A percentile compares a stretch with the other conserved stretches of the same genome.
phyloP scores from a whole-genome alignment of 1,284 basidiomycete species.

The Vanrija pseudolonga region DNA sequence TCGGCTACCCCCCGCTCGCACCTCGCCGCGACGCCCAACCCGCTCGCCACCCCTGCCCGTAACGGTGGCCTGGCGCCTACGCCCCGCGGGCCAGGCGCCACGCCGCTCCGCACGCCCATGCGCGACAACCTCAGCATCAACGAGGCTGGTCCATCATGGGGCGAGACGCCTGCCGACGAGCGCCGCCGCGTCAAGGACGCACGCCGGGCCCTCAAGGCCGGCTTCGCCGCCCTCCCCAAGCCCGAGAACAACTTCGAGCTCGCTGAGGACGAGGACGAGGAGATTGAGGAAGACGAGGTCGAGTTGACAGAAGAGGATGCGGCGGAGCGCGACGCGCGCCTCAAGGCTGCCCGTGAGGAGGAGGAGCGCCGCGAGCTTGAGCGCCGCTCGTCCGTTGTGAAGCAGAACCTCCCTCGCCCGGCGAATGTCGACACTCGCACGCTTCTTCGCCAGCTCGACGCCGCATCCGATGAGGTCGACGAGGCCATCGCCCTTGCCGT shows the following conservation, averaged over 20 bases:
- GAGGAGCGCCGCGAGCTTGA: constrained; percentile 74
- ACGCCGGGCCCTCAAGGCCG: constrained; percentile 70
- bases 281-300: constrained; percentile 49
- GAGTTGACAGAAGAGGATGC: constrained; percentile 74
- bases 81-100: constrained; percentile 60
- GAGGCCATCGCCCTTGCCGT: constrained; percentile 56
- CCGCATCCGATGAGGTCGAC: constrained; percentile 54
- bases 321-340: constrained; percentile 79
- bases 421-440: constrained; percentile 69
- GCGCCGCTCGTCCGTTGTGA: constrained; percentile 75
- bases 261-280: constrained; percentile 74
- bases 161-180: constrained; percentile 71
- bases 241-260: constrained; percentile 99
- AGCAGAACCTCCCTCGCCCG: constrained; percentile 80
- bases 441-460: constrained; percentile 52
- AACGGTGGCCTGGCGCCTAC: constrained; percentile 58
- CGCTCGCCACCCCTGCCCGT: constrained; percentile 76
- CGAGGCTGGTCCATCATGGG: constrained; percentile 57
- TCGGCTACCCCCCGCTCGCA: constrained; percentile 85
- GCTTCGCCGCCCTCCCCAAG: constrained; percentile 79
- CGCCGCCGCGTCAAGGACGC: constrained; percentile 61
- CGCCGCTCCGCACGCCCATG: constrained; percentile 84
- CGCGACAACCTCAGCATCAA: constrained; percentile 91
- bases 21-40: constrained; percentile 89
- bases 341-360: constrained; percentile 66